A percentile compares a stretch with the other conserved stretches of the same genome.
Conservation (phyloP, 148 eudicot genomes). For the Rhododendron simsii region DNA sequence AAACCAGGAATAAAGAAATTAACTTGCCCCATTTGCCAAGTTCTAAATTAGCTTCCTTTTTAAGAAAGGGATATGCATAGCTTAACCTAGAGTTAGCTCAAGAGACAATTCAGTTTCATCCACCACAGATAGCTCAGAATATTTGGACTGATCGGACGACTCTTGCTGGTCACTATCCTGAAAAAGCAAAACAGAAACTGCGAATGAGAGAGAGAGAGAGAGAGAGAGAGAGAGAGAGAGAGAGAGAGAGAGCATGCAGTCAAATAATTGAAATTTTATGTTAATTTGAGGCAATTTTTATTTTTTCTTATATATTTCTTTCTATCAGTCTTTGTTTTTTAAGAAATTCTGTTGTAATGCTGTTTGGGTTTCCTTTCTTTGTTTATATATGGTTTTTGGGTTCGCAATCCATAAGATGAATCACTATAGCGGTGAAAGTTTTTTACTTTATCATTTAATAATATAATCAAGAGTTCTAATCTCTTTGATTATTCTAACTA, state of each 20-base stretch:
- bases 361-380: neutral
- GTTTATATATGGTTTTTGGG: neutral
- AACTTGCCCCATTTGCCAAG: neutral
- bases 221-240: too few species aligned
- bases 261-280: neutral
- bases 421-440: too few species aligned
- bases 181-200: neutral
- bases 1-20: neutral
- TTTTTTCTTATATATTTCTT: too few species aligned
- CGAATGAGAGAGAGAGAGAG: neutral
- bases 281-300: too few species aligned
- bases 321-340: neutral
- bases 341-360: neutral
- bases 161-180: neutral
- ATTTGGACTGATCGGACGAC: neutral
- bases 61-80: neutral
- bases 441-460: too few species aligned
- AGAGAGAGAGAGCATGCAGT: neutral
- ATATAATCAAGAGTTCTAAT: neutral
- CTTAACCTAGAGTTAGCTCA: conserved; percentile 35
- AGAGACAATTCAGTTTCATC: conserved; percentile 26
- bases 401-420: neutral
- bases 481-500: too few species aligned
- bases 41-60: neutral
- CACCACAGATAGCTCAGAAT: neutral